These are phyloP conservation scores for Arbutus unedo DNA, from an alignment of 148 eudicot genomes.

Conservation along the genomic window DNA sequence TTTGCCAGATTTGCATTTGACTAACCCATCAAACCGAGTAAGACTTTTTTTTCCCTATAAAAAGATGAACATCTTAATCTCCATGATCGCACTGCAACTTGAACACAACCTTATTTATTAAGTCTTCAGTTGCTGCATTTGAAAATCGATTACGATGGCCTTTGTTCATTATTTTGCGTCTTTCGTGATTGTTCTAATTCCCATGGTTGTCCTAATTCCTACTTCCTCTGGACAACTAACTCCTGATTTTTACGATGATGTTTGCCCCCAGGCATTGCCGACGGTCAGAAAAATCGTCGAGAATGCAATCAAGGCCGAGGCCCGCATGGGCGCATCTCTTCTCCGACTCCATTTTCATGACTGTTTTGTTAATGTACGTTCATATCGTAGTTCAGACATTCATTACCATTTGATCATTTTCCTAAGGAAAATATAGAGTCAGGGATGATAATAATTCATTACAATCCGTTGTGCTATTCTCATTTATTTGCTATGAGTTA, in stretches of 20 bases:
- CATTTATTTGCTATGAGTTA: background rate
- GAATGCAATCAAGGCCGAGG: constrained; percentile 32
- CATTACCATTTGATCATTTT: no score
- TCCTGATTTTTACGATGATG: constrained; percentile 2
- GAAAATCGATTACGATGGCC: constrained; percentile 6
- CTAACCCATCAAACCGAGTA: background rate
- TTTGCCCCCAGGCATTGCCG: constrained; percentile 18
- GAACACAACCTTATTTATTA: background rate
- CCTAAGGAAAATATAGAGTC: no score
- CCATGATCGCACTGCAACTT: background rate
- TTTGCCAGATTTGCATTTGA: background rate
- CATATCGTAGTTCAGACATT: no score
- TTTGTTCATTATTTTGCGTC: background rate
- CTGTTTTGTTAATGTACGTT: constrained; percentile 55
- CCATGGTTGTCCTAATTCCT: background rate
- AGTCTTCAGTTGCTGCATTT: background rate
- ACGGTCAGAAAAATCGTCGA: constrained; percentile 17
- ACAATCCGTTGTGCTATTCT: background rate
- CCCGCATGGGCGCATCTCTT: constrained; percentile 56
- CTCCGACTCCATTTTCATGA: constrained; percentile 63
- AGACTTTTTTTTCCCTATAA: background rate
- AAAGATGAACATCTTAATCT: background rate
- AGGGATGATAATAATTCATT: no score
- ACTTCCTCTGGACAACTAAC: constrained; percentile 10
- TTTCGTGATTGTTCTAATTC: background rate